Evolutionary conservation across 306 rosid species (phyloP), one percentile per base, ranked within the genome.

Genomic region (Malus orientalis): DNA sequence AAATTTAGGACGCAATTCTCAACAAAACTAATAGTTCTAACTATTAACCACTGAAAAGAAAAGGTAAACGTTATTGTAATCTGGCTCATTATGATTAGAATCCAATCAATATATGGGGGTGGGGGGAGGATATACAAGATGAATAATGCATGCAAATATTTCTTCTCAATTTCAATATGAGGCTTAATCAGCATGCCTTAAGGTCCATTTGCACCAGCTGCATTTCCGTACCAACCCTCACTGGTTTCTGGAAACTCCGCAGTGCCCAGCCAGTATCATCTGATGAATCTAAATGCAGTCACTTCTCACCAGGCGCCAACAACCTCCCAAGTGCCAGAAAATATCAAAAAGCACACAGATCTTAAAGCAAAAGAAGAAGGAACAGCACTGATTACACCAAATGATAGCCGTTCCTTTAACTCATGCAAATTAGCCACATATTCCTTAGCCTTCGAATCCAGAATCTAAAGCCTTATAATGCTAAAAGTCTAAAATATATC

Each of bases 1-100:
- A 70, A 36, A 71, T 53, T 75, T 59, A 80, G 76, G 74, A 78
- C 47, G 29, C 67, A 70, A 47, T 27, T 74, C 47, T 30, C 57
- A 69, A 64, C 60, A 75, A 19, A 59, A 77, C 74, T 29, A 74
- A 27, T 76, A 42, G 33, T 65, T 72, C 62, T 69, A 65, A 49
- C 15, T 11, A 44, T 25, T 25, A 25, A 25, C 25, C 25, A 25
- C 25, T 25, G 25, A 76, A 49, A 65, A 23, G 33, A 74, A 82
- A 79, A 76, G 38, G 33, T 23, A 83, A 47, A 44, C 30, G 23
- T 18, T 49, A 11, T 64, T 64, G 44, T 32, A 18, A 33, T 61
- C 67, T 61, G 14, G 10, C 67, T 61, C 63, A 58, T 5, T n/a
- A 22, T 5, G 30, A 58, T 23, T 23, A 58, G 45, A 9, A 10